phyloP scores from a whole-genome alignment of 73 alveolate species.

The Symbiodinium pilosum region DNA sequence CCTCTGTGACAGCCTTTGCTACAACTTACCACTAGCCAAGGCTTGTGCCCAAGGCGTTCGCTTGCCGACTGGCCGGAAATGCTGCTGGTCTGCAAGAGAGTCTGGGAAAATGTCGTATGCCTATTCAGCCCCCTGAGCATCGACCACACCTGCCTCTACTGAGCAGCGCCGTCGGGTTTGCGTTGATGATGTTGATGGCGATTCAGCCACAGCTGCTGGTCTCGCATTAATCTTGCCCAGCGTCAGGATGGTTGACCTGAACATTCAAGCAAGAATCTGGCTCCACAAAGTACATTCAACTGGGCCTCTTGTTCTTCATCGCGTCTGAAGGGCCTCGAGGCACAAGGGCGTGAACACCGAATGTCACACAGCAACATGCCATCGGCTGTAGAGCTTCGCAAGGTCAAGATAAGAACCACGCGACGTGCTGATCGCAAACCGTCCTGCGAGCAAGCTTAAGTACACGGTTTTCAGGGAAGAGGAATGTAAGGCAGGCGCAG shows the following conservation, averaged over 20 bases:
- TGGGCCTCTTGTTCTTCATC: neutral
- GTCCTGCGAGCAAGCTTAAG: neutral
- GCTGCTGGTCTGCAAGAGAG: neutral
- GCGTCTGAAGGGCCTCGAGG: neutral
- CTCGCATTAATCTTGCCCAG: constrained; percentile 4
- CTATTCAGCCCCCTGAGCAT: no score
- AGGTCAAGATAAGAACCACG: no score
- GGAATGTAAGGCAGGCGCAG: neutral
- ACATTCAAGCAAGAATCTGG: neutral
- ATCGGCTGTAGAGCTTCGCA: no score
- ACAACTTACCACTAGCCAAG: constrained; percentile 7
- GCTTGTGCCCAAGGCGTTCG: neutral
- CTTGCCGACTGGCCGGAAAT: neutral
- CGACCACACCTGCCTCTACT: neutral
- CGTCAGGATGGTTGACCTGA: neutral
- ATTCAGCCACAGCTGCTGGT: neutral
- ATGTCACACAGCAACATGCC: no score
- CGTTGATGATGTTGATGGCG: neutral
- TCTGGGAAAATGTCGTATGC: neutral
- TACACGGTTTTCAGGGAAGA: neutral
- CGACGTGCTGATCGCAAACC: neutral
- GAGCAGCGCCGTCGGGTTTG: neutral
- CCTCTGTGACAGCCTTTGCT: neutral
- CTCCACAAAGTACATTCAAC: neutral
- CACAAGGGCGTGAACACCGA: no score